phyloP scores from a whole-genome alignment of 2,329 filamentous ascomycete species.

The Biscogniauxia mediterranea region DNA sequence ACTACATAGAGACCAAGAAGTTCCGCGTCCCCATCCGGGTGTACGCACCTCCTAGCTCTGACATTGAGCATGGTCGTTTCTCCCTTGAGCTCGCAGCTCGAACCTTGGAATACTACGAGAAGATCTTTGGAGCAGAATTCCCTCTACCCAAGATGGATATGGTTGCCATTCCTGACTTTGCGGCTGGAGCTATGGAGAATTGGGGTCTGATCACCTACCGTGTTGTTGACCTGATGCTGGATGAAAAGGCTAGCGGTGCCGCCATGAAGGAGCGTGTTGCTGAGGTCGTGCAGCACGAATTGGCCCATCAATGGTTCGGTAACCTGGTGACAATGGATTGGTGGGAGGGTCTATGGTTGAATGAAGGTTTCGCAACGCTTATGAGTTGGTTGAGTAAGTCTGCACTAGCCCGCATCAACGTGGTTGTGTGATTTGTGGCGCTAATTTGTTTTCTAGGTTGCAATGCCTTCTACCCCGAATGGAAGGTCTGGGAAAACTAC shows the following conservation, averaged over 20 bases:
- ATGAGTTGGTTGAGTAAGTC: conserved; percentile 68
- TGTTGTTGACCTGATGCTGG: conserved; percentile 84
- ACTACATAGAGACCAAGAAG: conserved; percentile 86
- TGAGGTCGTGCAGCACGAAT: conserved; percentile 93
- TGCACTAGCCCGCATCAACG: background rate
- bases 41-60: conserved; percentile 86
- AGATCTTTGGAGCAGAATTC: conserved; percentile 85
- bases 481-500: conserved; percentile 97
- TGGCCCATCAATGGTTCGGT: conserved; percentile 98
- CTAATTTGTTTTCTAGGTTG: conserved; percentile 63
- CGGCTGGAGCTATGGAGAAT: conserved; percentile 96
- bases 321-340: conserved; percentile 98
- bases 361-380: conserved; percentile 89
- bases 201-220: conserved; percentile 96
- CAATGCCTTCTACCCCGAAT: conserved; percentile 94
- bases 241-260: conserved; percentile 88
- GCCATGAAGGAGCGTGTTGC: conserved; percentile 89
- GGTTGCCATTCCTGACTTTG: conserved; percentile 94
- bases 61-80: conserved; percentile 89
- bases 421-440: background rate
- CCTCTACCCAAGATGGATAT: conserved; percentile 94
- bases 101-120: conserved; percentile 92
- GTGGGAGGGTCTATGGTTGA: conserved; percentile 97
- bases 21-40: conserved; percentile 92
- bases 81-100: conserved; percentile 85